Conservation (phyloP, 352 stramenopile genomes). For the Phytophthora tentaculata region DNA sequence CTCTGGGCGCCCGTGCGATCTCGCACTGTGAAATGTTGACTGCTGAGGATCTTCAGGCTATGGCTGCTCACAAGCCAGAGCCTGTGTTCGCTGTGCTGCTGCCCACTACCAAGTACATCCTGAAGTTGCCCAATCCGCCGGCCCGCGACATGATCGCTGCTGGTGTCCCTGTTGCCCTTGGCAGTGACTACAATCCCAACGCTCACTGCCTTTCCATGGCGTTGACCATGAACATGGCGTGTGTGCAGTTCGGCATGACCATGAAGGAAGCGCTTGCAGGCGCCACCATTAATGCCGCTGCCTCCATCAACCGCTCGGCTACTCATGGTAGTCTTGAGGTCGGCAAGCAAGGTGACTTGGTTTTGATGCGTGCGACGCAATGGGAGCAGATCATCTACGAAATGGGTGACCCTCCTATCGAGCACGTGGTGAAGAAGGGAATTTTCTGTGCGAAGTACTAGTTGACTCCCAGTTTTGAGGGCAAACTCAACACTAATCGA, state of each 20-base stretch:
- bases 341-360: conserved; percentile 75
- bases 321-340: conserved; percentile 82
- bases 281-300: conserved; percentile 83
- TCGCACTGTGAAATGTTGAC: conserved; percentile 84
- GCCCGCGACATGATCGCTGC: conserved; percentile 74
- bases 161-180: conserved; percentile 74
- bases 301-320: conserved; percentile 77
- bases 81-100: conserved; percentile 80
- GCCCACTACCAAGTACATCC: conserved; percentile 85
- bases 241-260: conserved; percentile 84
- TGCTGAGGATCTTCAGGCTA: conserved; percentile 66
- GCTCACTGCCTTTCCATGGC: conserved; percentile 88
- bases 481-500: not conserved
- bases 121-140: conserved; percentile 77
- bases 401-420: conserved; percentile 81
- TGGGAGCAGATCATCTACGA: conserved; percentile 90
- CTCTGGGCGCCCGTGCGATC: conserved; percentile 68
- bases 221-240: conserved; percentile 90
- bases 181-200: conserved; percentile 88
- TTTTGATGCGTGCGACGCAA: conserved; percentile 70
- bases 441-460: conserved; percentile 33
- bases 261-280: conserved; percentile 87
- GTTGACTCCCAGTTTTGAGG: not conserved
- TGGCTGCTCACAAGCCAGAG: conserved; percentile 57
- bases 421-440: conserved; percentile 82